A percentile compares a stretch with the other conserved stretches of the same genome.
Conservation (phyloP, 257 asterid species). For the Ocimum tenuiflorum region DNA sequence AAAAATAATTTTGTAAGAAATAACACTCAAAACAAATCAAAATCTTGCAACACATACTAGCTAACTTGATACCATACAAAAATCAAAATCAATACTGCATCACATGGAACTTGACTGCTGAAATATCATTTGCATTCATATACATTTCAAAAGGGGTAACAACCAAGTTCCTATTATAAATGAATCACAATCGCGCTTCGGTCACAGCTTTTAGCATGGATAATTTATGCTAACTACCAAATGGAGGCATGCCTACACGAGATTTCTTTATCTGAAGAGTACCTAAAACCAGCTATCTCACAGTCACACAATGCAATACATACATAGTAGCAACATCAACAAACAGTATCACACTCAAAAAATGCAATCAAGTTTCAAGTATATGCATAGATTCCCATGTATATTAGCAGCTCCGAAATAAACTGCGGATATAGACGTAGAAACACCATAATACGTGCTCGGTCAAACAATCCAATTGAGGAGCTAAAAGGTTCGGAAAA, state of each 20-base stretch:
- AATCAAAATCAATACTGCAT: background rate
- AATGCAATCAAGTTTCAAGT: background rate
- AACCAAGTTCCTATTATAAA: background rate
- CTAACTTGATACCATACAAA: background rate
- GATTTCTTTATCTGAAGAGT: background rate
- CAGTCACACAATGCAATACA: background rate
- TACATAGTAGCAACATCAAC: background rate
- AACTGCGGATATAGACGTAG: background rate
- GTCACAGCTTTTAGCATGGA: background rate
- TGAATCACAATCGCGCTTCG: background rate
- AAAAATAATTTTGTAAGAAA: constrained; percentile 6
- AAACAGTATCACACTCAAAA: background rate
- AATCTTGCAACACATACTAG: no score
- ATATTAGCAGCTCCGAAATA: background rate
- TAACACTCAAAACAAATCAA: background rate
- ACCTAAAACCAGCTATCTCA: background rate
- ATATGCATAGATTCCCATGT: background rate
- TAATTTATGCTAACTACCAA: background rate
- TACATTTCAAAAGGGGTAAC: background rate
- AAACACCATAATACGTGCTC: background rate
- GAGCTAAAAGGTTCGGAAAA: background rate
- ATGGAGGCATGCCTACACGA: background rate
- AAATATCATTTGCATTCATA: background rate
- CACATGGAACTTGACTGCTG: background rate
- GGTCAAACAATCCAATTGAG: background rate